A percentile compares a stretch with the other conserved stretches of the same genome.
Evolutionary conservation across 805 yeast species (phyloP).

Genomic region (Ogataea philodendri): DNA sequence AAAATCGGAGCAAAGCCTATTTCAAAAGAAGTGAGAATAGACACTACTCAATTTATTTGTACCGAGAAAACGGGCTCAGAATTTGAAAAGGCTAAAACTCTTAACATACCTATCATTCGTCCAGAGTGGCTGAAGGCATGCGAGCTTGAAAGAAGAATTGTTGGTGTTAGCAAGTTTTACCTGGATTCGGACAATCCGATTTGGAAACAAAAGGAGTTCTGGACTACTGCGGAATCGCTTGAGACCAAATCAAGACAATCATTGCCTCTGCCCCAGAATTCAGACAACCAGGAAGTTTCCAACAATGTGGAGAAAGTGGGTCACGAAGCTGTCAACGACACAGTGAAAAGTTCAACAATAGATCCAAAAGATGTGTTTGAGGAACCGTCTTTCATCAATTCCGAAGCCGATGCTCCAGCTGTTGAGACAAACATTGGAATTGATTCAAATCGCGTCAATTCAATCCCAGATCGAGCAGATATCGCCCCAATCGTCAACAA

Average conservation of each 20-base stretch:
- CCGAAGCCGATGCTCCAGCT: no score
- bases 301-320: no score
- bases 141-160: conserved; percentile 81
- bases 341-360: conserved; percentile 16
- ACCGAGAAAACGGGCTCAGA: conserved; percentile 64
- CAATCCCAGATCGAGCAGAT: no score
- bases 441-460: no score
- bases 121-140: conserved; percentile 98
- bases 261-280: no score
- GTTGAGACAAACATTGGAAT: no score
- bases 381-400: no score
- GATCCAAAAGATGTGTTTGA: conserved; percentile 21
- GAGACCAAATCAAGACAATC: no score
- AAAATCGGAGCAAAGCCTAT: conserved; percentile 83
- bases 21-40: conserved; percentile 72
- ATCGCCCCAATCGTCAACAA: no score
- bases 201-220: conserved; percentile 46
- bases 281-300: conserved; percentile 8
- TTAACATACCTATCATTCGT: conserved; percentile 88
- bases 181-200: conserved; percentile 49
- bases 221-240: conserved; percentile 25
- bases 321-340: conserved; percentile 16
- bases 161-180: conserved; percentile 88
- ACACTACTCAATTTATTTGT: conserved; percentile 91
- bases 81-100: conserved; percentile 72